phyloP scores from a whole-genome alignment of 2,329 filamentous ascomycete species.

The Blumeria graminis region DNA sequence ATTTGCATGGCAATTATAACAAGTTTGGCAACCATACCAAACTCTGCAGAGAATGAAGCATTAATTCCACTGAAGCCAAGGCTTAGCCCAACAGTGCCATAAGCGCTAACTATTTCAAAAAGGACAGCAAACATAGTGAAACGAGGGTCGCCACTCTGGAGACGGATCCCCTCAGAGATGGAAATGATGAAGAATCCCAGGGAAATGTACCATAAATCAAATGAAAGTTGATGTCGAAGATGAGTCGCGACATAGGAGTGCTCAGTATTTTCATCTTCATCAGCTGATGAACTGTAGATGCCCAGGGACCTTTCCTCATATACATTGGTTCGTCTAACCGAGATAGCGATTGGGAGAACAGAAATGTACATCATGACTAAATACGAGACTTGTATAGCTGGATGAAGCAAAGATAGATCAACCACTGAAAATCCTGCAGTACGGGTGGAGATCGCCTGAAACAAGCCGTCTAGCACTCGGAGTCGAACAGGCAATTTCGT shows the following conservation, averaged over 20 bases:
- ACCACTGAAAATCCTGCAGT: slow-evolving; percentile 79
- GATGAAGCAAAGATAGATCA: slow-evolving; percentile 54
- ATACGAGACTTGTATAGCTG: slow-evolving; percentile 81
- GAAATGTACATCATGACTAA: slow-evolving; percentile 99
- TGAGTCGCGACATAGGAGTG: slow-evolving; percentile 78
- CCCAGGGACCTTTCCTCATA: slow-evolving; percentile 81
- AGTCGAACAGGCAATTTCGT: slow-evolving; percentile 43
- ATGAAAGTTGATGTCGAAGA: slow-evolving; percentile 78
- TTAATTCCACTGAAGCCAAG: slow-evolving; percentile 58
- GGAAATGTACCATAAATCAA: slow-evolving; percentile 95
- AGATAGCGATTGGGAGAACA: slow-evolving; percentile 89
- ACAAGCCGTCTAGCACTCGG: slow-evolving; percentile 64
- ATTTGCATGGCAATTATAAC: slow-evolving; percentile 47
- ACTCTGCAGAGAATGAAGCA: slow-evolving; percentile 62
- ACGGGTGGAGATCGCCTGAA: slow-evolving; percentile 71
- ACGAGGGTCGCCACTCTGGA: slow-evolving; percentile 32
- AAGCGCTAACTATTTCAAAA: slow-evolving; percentile 75
- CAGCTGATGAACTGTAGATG: slow-evolving; percentile 33
- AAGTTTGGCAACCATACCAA: slow-evolving; percentile 38
- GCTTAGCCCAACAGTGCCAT: slow-evolving; percentile 81
- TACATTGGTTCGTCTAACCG: slow-evolving; percentile 78
- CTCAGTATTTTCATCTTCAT: slow-evolving; percentile 25
- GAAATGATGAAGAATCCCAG: slow-evolving; percentile 78
- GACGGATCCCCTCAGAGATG: slow-evolving; percentile 56
- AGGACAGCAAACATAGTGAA: slow-evolving; percentile 48